Percentiles rank a stretch among this genome's conserved stretches.
phyloP scores from a whole-genome alignment of 2,329 filamentous ascomycete species.

The Diplodia corticola region DNA sequence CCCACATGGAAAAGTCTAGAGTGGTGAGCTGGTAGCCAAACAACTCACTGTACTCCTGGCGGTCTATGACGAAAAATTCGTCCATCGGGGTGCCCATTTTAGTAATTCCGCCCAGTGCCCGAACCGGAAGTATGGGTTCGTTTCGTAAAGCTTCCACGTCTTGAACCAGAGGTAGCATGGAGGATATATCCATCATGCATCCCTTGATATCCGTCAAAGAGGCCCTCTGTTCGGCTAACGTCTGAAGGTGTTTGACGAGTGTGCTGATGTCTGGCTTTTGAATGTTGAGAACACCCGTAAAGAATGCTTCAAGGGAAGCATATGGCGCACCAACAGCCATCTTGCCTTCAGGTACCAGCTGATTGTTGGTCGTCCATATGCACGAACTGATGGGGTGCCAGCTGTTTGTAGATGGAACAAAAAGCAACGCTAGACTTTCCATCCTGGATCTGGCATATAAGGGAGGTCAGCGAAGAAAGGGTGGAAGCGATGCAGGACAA shows the following conservation, averaged over 20 bases:
- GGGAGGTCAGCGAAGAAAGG: too few species aligned
- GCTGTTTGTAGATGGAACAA: not conserved
- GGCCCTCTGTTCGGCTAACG: not conserved
- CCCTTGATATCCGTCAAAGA: not conserved
- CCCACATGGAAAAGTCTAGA: not conserved
- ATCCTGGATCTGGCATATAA: not conserved
- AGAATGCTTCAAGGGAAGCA: not conserved
- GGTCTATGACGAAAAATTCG: not conserved
- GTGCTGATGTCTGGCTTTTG: not conserved
- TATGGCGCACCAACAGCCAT: not conserved
- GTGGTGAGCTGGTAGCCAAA: not conserved
- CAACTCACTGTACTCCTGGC: not conserved
- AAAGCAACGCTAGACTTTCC: not conserved
- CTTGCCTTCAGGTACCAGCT: not conserved
- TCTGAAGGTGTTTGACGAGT: not conserved
- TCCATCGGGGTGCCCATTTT: not conserved
- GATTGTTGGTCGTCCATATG: not conserved
- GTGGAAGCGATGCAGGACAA: too few species aligned
- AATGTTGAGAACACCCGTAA: not conserved
- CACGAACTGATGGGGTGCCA: not conserved
- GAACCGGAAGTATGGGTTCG: not conserved
- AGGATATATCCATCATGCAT: not conserved
- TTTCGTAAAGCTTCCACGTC: not conserved
- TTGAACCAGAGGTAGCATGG: not conserved
- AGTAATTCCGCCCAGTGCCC: not conserved